Evolutionary conservation across 495 filamentous ascomycete genomes (phyloP), one percentile per base, ranked within the genome.

Genomic region (Annulohypoxylon bovei): DNA sequence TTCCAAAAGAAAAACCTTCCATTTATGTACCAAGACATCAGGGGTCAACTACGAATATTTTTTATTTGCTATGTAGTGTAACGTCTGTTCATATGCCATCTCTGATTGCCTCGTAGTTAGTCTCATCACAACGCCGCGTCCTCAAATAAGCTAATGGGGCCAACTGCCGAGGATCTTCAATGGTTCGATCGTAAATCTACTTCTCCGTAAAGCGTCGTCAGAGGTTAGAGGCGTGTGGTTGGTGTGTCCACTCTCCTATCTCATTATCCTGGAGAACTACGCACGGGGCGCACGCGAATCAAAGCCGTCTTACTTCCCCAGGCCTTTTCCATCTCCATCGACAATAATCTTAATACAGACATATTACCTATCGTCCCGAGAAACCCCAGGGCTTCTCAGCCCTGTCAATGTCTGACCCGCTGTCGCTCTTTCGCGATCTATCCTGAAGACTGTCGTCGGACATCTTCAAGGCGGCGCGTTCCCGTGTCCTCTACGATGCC

Each of bases 121-220:
- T 53, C 49, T 33, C 16, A 32, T 22, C 20, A 2, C 25, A 47
- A 42, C 65, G 52, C 58, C 12, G 37, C 39, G 57, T 53, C 50
- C 42, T 52, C 50, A 58, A 62, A 61, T 62, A 66, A 62, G 62
- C 49, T 70, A 65, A 64, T 55, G 61, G 67, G 47, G 55, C 44
- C 56, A 65, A 62, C 62, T 71, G 68, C 68, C 62, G 62, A 39
- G 32, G 50, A 53, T 37, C 35, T 40, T 50, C 40, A 44, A 44
- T 61, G 68, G 68, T 27, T 56, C 62, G 68, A 71, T 71, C 58
- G 50, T 14, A 67, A 67, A 63, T 71, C 68, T 71, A 47, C 35
- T n/a, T 50, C 42, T 52, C 39, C 47, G 46, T 67, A 62, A 62
- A 71, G 68, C 68, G 53, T 40, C 37, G 42, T 23, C n/a, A 56